A percentile compares a stretch with the other conserved stretches of the same genome.
These are phyloP conservation scores for Flaveria bidentis DNA, from an alignment of 129 eudicot species.

Conservation along the genomic window DNA sequence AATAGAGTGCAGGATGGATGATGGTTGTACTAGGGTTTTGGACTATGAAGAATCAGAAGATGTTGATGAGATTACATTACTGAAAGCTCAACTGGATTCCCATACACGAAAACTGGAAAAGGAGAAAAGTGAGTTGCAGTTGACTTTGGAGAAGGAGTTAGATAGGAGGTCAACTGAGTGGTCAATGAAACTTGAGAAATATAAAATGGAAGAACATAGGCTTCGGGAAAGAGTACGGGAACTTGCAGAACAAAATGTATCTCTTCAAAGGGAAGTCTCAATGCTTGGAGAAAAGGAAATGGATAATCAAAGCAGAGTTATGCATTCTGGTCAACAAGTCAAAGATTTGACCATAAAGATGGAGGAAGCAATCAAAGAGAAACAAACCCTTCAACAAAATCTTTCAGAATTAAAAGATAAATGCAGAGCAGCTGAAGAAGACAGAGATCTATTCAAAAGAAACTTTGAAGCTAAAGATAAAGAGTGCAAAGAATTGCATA, in stretches of 20 bases:
- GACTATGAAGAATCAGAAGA: constrained; percentile 41
- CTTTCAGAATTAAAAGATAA: constrained; percentile 56
- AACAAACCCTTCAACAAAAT: constrained; percentile 46
- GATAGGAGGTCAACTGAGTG: constrained; percentile 92
- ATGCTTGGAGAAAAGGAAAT: constrained; percentile 62
- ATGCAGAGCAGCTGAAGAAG: constrained; percentile 66
- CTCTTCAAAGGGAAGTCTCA: constrained; percentile 88
- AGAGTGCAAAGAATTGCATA: constrained; percentile 87
- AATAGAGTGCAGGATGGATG: constrained; percentile 28
- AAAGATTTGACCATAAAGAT: constrained; percentile 49
- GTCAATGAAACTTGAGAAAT: constrained; percentile 82
- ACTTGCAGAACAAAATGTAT: constrained; percentile 94
- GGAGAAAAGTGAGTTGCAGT: constrained; percentile 79
- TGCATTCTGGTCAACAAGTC: constrained; percentile 57
- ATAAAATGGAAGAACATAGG: constrained; percentile 82
- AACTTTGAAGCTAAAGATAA: constrained; percentile 69
- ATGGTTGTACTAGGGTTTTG: constrained; percentile 25
- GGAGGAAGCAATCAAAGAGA: constrained; percentile 56
- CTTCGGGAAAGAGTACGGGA: constrained; percentile 93
- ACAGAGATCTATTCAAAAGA: constrained; percentile 51
- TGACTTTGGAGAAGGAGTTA: constrained; percentile 69
- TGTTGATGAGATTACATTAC: constrained; percentile 46
- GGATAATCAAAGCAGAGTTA: constrained; percentile 46
- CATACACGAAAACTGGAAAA: constrained; percentile 62
- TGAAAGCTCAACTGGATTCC: constrained; percentile 48